Percentiles rank a stretch among this genome's conserved stretches.
Conservation (phyloP, 2,329 filamentous ascomycete species). For the Fusarium secorum region DNA sequence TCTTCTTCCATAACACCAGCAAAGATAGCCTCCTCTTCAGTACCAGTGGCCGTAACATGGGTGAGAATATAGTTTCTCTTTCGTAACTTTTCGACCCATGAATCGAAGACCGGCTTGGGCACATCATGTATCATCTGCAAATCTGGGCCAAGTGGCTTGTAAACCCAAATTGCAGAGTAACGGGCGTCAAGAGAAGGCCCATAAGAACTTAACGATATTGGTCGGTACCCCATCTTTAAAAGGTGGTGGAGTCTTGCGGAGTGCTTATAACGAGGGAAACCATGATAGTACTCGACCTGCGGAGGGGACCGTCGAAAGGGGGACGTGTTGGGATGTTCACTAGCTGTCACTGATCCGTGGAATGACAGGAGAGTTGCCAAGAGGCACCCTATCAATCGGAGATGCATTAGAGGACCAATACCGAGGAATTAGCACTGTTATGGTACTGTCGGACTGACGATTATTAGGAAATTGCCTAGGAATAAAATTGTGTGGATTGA, state of each 20-base stretch:
- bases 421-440: not conserved
- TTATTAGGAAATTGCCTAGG: not conserved
- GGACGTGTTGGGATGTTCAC: not conserved
- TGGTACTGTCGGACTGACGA: not conserved
- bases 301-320: not conserved
- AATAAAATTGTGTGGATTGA: not conserved
- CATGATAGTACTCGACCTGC: conserved; percentile 12
- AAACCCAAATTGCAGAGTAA: conserved; percentile 24
- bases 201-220: conserved; percentile 24
- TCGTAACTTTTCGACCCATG: conserved; percentile 14
- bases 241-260: not conserved
- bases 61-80: not conserved
- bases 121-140: conserved; percentile 9
- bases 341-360: not conserved
- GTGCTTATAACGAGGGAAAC: not conserved
- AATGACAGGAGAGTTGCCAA: not conserved
- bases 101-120: not conserved
- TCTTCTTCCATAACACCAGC: conserved; percentile 22
- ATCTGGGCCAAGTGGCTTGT: not conserved
- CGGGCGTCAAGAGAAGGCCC: conserved; percentile 7
- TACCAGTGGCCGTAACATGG: conserved; percentile 19
- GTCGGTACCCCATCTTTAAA: not conserved
- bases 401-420: not conserved
- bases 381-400: not conserved
- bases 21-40: conserved; percentile 4